Evolutionary conservation across 1,284 basidiomycete species (phyloP), one percentile per base, ranked within the genome.

Genomic region (Paramarasmius palmivorus): DNA sequence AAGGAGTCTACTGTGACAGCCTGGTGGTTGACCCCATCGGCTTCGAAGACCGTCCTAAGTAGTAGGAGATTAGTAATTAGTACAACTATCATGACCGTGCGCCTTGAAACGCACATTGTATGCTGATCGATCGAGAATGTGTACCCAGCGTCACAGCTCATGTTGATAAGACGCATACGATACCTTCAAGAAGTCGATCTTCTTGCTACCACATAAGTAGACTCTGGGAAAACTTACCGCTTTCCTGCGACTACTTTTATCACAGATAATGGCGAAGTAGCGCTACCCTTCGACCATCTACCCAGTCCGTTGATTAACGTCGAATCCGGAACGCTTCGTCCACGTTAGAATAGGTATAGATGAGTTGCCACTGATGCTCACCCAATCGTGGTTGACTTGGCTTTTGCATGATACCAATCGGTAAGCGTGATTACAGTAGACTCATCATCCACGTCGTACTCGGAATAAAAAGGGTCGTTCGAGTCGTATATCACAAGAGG

Each of bases 141-240:
- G 60, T 59, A 68, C 55, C 64, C 63, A 8, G 69, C 60, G 54
- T 70, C 66, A 55, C 70, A 72, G 1, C 74, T 64, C 65, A 77
- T 75, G 61, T 79, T 81, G 65, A 84, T 68, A 48, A 86, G 62
- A n/a, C 84, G 67, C 58, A 70, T 61, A 4, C 68, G 67, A 53
- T 69, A 71, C 39, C 59, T n/a, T n/a, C n/a, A n/a, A n/a, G n/a
- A n/a, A n/a, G n/a, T n/a, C n/a, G n/a, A n/a, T n/a, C n/a, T n/a
- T n/a, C n/a, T n/a, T n/a, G n/a, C n/a, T n/a, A n/a, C n/a, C n/a
- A n/a, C n/a, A n/a, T n/a, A n/a, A n/a, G n/a, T n/a, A n/a, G n/a
- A n/a, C n/a, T n/a, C n/a, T n/a, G n/a, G n/a, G n/a, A n/a, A n/a
- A n/a, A n/a, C n/a, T n/a, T n/a, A n/a, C n/a, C n/a, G n/a, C n/a